Evolutionary conservation across 805 yeast species (phyloP), one percentile per base, ranked within the genome.

Genomic region (Saccharomycopsis javanensis): DNA sequence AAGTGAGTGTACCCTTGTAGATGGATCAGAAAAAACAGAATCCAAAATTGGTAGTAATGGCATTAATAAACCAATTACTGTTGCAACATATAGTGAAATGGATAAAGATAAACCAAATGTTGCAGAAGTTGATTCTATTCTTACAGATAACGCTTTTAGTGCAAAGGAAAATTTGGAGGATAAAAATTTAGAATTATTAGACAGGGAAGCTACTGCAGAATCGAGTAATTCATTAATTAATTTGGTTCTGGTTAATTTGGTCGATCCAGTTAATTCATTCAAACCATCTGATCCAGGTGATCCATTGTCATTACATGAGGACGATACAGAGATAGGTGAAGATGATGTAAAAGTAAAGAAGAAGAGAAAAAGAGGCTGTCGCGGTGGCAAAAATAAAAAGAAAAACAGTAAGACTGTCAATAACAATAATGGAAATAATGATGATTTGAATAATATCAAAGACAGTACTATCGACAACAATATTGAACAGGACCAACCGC

Each of bases 301-400:
- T n/a, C n/a, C n/a, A n/a, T n/a, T n/a, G n/a, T n/a, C 16, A 56
- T 62, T 23, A 56, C 30, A 54, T 11, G 58, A 54, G n/a, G 56
- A 54, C 10, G 57, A 50, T 11, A 46, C 53, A 10, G 27, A 31
- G 4, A 23, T 34, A 5, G 34, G 52, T 34, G 55, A 57, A 20
- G 58, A 56, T 20, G 56, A 28, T 15, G 62, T 58, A n/a, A 57
- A 61, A 48, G 62, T 46, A 1, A 60, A 1, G 71, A 83, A 81
- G 69, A 84, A 79, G 64, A 75, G 96, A 28, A 90, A 88, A 66
- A 78, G 97, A 65, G 97, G 97, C 4, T 76, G 85, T 8, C 75
- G 97, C 59, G 96, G 96, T 13, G 96, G 96, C 0, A 82, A 82
- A 64, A 70, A 78, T 51, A 80, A 75, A 61, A 64, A 61, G 62